A percentile compares a stretch with the other conserved stretches of the same genome.
These are phyloP conservation scores for Brassica rapa DNA, from an alignment of 345 rosid genomes.

Conservation along the genomic window DNA sequence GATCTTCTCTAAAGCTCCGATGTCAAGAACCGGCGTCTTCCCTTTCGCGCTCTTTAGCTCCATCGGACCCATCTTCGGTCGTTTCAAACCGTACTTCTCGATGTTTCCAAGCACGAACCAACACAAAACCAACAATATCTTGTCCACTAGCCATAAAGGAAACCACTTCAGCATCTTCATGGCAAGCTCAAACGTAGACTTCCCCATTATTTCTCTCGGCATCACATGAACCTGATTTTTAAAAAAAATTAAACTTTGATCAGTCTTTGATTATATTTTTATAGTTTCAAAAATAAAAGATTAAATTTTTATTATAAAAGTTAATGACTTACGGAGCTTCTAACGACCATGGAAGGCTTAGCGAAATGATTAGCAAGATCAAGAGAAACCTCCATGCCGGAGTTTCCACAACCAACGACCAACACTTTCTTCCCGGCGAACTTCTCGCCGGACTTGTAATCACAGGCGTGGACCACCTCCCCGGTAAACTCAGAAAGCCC, in stretches of 20 bases:
- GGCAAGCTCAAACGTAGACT: conserved; percentile 65
- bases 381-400: conserved; percentile 96
- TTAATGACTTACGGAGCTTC: conserved; percentile 74
- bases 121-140: conserved; percentile 50
- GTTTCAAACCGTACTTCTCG: conserved; percentile 58
- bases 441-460: conserved; percentile 79
- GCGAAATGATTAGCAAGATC: conserved; percentile 79
- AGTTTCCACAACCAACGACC: conserved; percentile 94
- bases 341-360: conserved; percentile 72
- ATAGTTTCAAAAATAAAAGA: not conserved
- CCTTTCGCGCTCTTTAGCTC: conserved; percentile 60
- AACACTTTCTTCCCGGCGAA: conserved; percentile 66
- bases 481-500: conserved; percentile 71
- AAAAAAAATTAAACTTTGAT: not conserved
- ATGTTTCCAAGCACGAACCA: conserved; percentile 63
- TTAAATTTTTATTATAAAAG: not conserved
- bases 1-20: conserved; percentile 72
- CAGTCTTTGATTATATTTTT: not conserved
- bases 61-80: conserved; percentile 74
- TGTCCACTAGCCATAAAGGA: conserved; percentile 79
- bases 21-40: conserved; percentile 80
- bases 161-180: conserved; percentile 63
- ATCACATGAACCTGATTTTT: conserved; percentile 58
- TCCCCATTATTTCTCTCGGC: conserved; percentile 66
- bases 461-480: conserved; percentile 68